A percentile compares a stretch with the other conserved stretches of the same genome.
Conservation (phyloP, 2,329 filamentous ascomycete species). For the Aureobasidium zeae region DNA sequence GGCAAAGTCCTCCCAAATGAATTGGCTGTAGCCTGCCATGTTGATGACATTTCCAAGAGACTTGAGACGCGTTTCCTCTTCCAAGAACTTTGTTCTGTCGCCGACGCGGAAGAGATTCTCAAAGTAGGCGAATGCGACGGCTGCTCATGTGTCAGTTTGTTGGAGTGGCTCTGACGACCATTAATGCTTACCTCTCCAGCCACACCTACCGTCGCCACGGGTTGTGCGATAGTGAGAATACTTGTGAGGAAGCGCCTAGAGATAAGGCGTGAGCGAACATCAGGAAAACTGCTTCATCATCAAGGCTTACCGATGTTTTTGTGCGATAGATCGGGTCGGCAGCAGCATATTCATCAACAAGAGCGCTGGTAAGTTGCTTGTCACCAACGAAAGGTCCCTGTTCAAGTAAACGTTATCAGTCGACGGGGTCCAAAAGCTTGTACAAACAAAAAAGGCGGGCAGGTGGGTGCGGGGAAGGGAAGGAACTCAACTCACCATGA, state of each 20-base stretch:
- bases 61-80: conserved; percentile 63
- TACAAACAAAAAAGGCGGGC: neutral
- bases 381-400: conserved; percentile 78
- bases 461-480: conserved; percentile 13
- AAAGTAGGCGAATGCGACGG: conserved; percentile 87
- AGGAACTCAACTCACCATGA: conserved; percentile 42
- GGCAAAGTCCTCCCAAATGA: conserved; percentile 73
- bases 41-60: conserved; percentile 62
- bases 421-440: conserved; percentile 9
- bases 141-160: conserved; percentile 43
- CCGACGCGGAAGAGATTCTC: conserved; percentile 67
- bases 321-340: conserved; percentile 76
- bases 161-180: conserved; percentile 11
- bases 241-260: conserved; percentile 65
- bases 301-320: conserved; percentile 80
- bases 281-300: no score
- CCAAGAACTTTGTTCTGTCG: conserved; percentile 54
- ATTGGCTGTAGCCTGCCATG: conserved; percentile 57
- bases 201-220: conserved; percentile 89
- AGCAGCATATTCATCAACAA: conserved; percentile 78
- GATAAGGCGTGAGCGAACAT: neutral
- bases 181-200: conserved; percentile 78
- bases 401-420: conserved; percentile 11
- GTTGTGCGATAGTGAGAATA: conserved; percentile 50
- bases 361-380: conserved; percentile 64